Evolutionary conservation across 176 grass and related monocot species (phyloP).

Genomic region (Dactylis glomerata): DNA sequence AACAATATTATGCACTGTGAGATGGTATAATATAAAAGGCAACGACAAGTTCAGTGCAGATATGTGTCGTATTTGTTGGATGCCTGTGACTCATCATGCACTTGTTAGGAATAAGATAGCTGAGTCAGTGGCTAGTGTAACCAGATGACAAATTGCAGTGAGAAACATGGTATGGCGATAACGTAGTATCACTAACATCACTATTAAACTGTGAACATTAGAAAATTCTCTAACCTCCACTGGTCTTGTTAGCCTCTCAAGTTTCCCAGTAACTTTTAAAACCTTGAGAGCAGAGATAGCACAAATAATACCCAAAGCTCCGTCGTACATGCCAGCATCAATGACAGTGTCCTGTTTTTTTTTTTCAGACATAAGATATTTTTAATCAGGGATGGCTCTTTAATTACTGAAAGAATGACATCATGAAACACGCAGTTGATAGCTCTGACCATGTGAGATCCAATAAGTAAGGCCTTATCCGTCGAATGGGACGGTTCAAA

Average conservation of each 20-base stretch:
- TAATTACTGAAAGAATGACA: not conserved
- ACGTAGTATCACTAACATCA: not conserved
- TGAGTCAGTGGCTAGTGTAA: not conserved
- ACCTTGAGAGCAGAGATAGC: conserved; percentile 91
- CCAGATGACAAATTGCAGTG: not conserved
- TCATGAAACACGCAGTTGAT: not conserved
- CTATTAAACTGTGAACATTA: not conserved
- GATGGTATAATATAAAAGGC: conserved; percentile 3
- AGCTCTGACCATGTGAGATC: conserved; percentile 70
- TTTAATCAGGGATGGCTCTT: not conserved
- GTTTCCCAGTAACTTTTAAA: conserved; percentile 64
- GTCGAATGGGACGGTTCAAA: conserved; percentile 47
- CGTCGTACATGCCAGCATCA: conserved; percentile 95
- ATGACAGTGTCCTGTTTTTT: conserved; percentile 85
- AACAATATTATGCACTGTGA: conserved; percentile 19
- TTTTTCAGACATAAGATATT: not conserved
- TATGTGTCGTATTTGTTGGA: conserved; percentile 15
- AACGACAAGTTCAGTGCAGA: conserved; percentile 19
- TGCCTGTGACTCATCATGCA: conserved; percentile 9
- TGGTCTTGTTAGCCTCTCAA: conserved; percentile 66
- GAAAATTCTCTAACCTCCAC: conserved; percentile 59
- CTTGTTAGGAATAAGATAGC: not conserved
- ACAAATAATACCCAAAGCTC: conserved; percentile 68
- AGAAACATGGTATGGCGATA: conserved; percentile 8
- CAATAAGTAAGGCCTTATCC: conserved; percentile 58